Base-by-base conservation (phyloP, 2,329 filamentous ascomycete species). In the Aspergillus fischeri region DNA sequence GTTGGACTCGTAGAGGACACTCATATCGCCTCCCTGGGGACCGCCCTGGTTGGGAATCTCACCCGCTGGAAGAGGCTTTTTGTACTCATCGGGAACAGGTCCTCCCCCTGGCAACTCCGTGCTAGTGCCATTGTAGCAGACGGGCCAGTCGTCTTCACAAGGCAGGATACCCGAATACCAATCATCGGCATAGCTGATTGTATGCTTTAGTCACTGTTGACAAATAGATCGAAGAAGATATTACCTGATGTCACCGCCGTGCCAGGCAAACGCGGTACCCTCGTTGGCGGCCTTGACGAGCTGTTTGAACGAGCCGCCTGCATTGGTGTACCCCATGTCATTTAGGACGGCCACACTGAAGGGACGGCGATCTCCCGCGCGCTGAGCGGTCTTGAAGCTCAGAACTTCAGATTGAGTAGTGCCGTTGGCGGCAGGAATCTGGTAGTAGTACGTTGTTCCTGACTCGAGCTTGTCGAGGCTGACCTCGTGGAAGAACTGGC, bases 281-380 rank as follows among this genome's bases (percentile, higher is more conserved):
- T 79, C 73, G n/a, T 75, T 66, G 42, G 73, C 73, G 4, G 72
- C 76, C 41, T 75, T 62, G 38, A 63, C 65, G 14, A 82, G 68
- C 48, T 81, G 70, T 59, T 75, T 70, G 67, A 75, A 75, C 1
- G 80, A 82, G 17, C 80, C 80, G 1, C 71, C 66, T 20, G 79
- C 80, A 52, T 82, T 82, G 48, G 78, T 81, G 68, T 81, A 81
- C 7, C 80, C 80, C 80, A 83, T 81, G 58, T 83, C 80, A 59
- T 80, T 80, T 42, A 82, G 60, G 1, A 82, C 75, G 21, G 78
- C 79, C 14, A 81, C 68, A 4, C 70, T 73, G 65, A 82, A 82
- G 10, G 70, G 63, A 4, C 64, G 70, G 0, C 60, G 56, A 57
- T 79, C 74, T 51, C 80, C 80, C 27, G 77, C 73, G 7, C 71